These are phyloP conservation scores for Aspergillus novoparasiticus DNA, from an alignment of 2,329 filamentous ascomycete species.

Conservation along the genomic window DNA sequence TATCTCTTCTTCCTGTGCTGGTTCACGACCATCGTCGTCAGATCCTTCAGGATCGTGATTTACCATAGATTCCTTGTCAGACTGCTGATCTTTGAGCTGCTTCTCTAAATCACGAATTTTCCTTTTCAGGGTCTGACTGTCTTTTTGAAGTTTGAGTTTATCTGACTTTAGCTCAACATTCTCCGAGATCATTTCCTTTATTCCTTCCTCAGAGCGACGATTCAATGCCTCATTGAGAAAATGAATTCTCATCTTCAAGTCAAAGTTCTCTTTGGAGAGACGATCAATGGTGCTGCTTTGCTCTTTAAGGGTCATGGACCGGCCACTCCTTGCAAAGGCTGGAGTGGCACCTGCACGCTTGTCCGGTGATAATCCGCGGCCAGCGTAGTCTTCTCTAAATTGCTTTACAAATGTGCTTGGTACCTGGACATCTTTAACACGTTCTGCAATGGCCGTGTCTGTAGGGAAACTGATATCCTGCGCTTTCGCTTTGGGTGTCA, in stretches of 20 bases:
- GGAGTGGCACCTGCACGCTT: constrained; percentile 57
- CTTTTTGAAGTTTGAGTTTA: constrained; percentile 83
- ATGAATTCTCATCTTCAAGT: constrained; percentile 95
- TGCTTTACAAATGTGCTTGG: constrained; percentile 85
- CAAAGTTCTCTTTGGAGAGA: constrained; percentile 96
- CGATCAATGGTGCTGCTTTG: constrained; percentile 97
- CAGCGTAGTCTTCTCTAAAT: constrained; percentile 69
- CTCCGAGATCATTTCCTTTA: constrained; percentile 97
- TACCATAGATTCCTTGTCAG: constrained; percentile 47
- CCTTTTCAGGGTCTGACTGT: constrained; percentile 80
- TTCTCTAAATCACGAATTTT: constrained; percentile 86
- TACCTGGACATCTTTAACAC: constrained; percentile 86
- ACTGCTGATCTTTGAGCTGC: constrained; percentile 62
- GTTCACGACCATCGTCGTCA: constrained; percentile 51
- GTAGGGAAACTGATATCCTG: constrained; percentile 67
- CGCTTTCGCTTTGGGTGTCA: constrained; percentile 70
- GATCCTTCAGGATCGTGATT: constrained; percentile 45
- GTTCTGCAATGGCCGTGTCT: constrained; percentile 84
- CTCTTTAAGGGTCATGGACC: constrained; percentile 87
- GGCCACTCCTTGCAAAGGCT: constrained; percentile 58
- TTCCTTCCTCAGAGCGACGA: constrained; percentile 90
- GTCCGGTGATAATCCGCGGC: constrained; percentile 63
- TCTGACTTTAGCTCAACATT: constrained; percentile 95
- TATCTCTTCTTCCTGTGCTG: constrained; percentile 77
- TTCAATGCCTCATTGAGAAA: constrained; percentile 92